Evolutionary conservation across 2,329 filamentous ascomycete species (phyloP), one percentile per base, ranked within the genome.

Genomic region (Phaeosphaeriaceae sp.): DNA sequence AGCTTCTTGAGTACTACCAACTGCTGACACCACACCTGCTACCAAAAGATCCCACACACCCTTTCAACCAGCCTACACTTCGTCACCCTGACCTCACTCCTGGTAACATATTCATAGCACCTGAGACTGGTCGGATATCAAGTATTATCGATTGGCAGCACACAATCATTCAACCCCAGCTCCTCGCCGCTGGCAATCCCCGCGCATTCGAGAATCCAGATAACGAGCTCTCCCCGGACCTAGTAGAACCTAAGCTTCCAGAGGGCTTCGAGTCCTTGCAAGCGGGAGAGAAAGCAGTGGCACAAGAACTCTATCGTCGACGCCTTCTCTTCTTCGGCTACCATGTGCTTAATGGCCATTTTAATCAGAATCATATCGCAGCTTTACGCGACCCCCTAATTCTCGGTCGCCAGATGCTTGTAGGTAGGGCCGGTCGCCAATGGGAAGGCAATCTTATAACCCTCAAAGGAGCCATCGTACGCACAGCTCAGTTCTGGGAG

Each of bases 131-230:
- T 29, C 30, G 40, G 33, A 43, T 58, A 16, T 48, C 46, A 18
- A 47, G 49, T 39, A 43, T 58, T 29, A 52, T 58, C 34, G 55
- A 55, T 42, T 58, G 52, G 52, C 52, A 58, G 34, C 46, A 56
- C 17, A 30, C 49, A 20, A 46, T 56, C 43, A 43, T 52, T 21
- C 54, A 50, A 46, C 51, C 51, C 45, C 40, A 38, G 21, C 48
- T 55, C 37, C 54, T 49, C 42, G 50, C 50, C 20, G 54, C 54
- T 41, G 50, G 54, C 28, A 48, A 50, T 20, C 54, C 50, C 34
- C 43, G 36, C 21, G 33, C 46, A 40, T 57, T 57, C 38, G 50
- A 57, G 29, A 54, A 51, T 36, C 54, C 54, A 53, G 50, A 54
- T 37, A 26, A 43, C 37, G 33, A 48, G 32, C 40, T 51, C 37